Percentiles rank a stretch among this genome's conserved stretches.
These are phyloP conservation scores for Phytophthora citricola DNA, from an alignment of 352 stramenopile genomes.

Conservation along the genomic window DNA sequence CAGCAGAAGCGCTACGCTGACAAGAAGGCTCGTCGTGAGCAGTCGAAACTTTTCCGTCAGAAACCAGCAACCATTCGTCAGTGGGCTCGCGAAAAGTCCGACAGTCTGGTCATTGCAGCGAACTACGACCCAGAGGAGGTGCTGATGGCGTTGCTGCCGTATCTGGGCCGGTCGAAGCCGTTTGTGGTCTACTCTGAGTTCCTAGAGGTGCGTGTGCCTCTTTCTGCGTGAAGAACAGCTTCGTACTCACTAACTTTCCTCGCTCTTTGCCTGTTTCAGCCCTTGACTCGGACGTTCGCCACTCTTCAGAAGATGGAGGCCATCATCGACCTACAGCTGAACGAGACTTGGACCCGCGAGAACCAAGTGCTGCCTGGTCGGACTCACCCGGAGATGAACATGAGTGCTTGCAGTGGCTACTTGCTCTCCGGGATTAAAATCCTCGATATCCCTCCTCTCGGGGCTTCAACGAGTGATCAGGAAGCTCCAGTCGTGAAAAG, in stretches of 20 bases:
- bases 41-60: conserved; percentile 84
- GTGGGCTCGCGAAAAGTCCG: conserved; percentile 74
- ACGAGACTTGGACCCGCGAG: conserved; percentile 96
- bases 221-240: too few relatives aligned
- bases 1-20: conserved; percentile 83
- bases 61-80: conserved; percentile 70
- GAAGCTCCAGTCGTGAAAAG: not conserved
- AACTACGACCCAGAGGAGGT: conserved; percentile 91
- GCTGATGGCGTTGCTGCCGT: conserved; percentile 90
- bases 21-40: conserved; percentile 72
- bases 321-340: conserved; percentile 94
- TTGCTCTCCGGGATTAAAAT: conserved; percentile 95
- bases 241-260: not conserved
- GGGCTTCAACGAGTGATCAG: not conserved
- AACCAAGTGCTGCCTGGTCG: conserved; percentile 94
- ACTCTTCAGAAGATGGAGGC: conserved; percentile 90
- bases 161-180: conserved; percentile 90
- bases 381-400: conserved; percentile 97
- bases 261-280: conserved; percentile 44
- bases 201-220: conserved; percentile 58
- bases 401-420: conserved; percentile 96
- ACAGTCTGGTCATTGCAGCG: conserved; percentile 91
- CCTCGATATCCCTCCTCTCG: conserved; percentile 36
- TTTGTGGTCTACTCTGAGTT: conserved; percentile 98
- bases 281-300: conserved; percentile 91